These are phyloP conservation scores for Yamadazyma atmosphaerica DNA, from an alignment of 1,139 yeast species.

Conservation along the genomic window DNA sequence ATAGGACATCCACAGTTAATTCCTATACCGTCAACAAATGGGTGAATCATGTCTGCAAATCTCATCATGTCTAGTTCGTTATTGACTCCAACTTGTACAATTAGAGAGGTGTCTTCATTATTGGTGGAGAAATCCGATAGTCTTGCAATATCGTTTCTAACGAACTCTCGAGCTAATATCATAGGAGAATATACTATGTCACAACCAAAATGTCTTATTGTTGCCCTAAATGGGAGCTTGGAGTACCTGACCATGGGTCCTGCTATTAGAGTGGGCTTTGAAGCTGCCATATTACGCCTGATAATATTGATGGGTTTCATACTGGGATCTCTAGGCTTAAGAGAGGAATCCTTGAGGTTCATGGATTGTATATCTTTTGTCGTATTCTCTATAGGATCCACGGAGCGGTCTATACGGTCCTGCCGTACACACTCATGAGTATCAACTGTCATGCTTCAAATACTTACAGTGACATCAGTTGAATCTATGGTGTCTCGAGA, in stretches of 20 bases:
- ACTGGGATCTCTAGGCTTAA: neutral
- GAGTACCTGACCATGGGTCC: slow-evolving; percentile 99
- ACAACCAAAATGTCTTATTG: slow-evolving; percentile 69
- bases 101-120: slow-evolving; percentile 61
- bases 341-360: neutral
- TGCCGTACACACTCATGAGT: neutral
- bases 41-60: slow-evolving; percentile 86
- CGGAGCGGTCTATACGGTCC: neutral
- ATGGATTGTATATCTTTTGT: neutral
- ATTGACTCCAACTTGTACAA: slow-evolving; percentile 91
- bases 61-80: slow-evolving; percentile 80
- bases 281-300: slow-evolving; percentile 28
- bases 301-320: slow-evolving; percentile 18
- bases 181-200: slow-evolving; percentile 94
- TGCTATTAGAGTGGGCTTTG: slow-evolving; percentile 72
- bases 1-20: slow-evolving; percentile 98
- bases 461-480: neutral
- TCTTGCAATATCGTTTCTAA: slow-evolving; percentile 79
- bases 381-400: neutral
- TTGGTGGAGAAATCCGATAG: slow-evolving; percentile 84
- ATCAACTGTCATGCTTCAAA: neutral
- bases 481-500: neutral
- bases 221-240: slow-evolving; percentile 85
- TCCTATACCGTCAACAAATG: slow-evolving; percentile 91
- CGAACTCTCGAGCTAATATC: slow-evolving; percentile 95